Base-by-base conservation (phyloP, 2,329 filamentous ascomycete species). In the Colletotrichum sp. region DNA sequence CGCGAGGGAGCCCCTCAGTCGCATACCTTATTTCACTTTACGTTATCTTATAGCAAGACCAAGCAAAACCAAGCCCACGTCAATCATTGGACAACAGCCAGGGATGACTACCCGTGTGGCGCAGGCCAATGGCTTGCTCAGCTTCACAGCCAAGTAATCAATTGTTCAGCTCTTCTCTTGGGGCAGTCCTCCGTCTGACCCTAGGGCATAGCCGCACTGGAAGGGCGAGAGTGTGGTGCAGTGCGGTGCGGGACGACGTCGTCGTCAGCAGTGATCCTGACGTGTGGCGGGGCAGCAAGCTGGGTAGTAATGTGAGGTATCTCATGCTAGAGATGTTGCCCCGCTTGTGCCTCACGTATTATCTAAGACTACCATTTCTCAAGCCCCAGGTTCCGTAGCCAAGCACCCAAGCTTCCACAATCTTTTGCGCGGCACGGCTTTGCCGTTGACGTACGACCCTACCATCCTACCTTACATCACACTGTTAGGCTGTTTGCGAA, bases 261-360 rank as follows among this genome's bases (percentile, higher is more conserved):
- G 72, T 75, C 72, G 63, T 75, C 72, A 75, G 72, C 72, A 65
- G 67, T 71, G 48, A 71, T 71, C 34, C 67, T 43, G n/a, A 63
- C 66, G 39, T 75, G 32, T 75, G 63, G 68, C 63, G 72, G 69
- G 69, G 63, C 57, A 59, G 8, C 30, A 57, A 32, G 36, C 30
- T 16, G 9, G 39, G 39, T 48, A 48, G 39, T n/a, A 48, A n/a
- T 43, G 39, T n/a, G 18, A 48, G 21, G 72, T 75, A 61, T 55
- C 26, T 32, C 12, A 34, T 63, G 63, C 71, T 75, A 75, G 55
- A 52, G 30, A 24, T 18, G 16, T 61, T 39, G 63, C 63, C 63
- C 52, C 57, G 39, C 39, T 26, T 52, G 16, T 16, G 14, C 36
- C n/a, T 32, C 32, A 21, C 24, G 16, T 57, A 28, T 67, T 75